Base-by-base conservation (phyloP, 495 filamentous ascomycete genomes). In the Neurospora sp. region DNA sequence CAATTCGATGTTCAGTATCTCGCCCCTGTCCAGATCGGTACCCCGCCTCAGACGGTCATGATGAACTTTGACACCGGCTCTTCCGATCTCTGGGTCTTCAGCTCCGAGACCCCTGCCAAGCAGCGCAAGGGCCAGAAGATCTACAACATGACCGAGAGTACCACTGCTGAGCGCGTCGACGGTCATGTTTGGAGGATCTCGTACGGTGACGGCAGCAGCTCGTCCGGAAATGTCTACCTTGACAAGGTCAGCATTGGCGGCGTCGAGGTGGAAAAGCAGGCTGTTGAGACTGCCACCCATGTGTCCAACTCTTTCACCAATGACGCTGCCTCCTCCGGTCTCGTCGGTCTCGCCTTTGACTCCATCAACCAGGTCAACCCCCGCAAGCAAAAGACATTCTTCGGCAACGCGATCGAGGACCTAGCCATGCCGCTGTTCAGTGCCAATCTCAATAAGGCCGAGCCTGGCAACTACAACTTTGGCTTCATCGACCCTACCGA, bases 21-120 rank as follows among this genome's bases (percentile, higher is more conserved):
- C 24, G 88, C 85, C 24, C 84, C 86, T 17, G 89, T 94, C 36
- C 77, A 84, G 28, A 92, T 94, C 78, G 92, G 92, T 9, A 92
- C 90, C 6, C 92, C 92, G 34, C 84, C 86, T 9, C 91, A 94
- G 84, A 90, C 82, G 4, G 76, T 94, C 75, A 90, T 82, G 43
- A 82, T 94, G 69, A 88, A 93, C 78, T 92, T 93, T 71, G 92
- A 94, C 81, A 93, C 92, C 36, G 92, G 91, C 10, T 92, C 90
- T 40, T 87, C 89, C 15, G 92, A 94, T 85, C 84, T 94, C 83
- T 93, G 89, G 82, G 91, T 88, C 42, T 83, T 84, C 75, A 83
- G 80, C 81, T 90, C 70, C 81, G 88, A 73, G 72, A 86, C 74
- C 45, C 79, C 73, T 43, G 71, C 7, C 72, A 81, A 66, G 70